Evolutionary conservation across 2,329 filamentous ascomycete species (phyloP).

Genomic region (Calonectria hongkongensis): DNA sequence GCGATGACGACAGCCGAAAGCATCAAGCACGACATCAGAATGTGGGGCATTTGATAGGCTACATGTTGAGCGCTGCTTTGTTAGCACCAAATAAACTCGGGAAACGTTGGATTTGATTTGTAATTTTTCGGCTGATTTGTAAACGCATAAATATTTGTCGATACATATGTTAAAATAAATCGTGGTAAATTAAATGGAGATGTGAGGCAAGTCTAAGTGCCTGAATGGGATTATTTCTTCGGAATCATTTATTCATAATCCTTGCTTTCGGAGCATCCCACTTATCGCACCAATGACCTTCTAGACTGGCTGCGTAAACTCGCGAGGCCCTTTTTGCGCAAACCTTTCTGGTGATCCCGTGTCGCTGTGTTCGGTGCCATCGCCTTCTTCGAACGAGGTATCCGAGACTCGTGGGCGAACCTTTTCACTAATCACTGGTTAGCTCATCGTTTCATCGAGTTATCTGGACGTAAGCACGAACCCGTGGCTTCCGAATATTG

Average conservation of each 20-base stretch:
- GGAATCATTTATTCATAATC: not conserved
- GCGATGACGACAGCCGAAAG: conserved; percentile 42
- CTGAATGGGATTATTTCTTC: not conserved
- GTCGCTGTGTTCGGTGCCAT: conserved; percentile 8
- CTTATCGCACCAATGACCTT: no score
- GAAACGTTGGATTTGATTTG: conserved; percentile 9
- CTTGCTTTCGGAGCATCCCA: not conserved
- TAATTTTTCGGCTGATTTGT: conserved; percentile 25
- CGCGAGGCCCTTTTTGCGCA: not conserved
- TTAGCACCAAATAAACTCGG: conserved; percentile 20
- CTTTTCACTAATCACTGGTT: conserved; percentile 32
- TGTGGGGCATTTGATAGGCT: conserved; percentile 34
- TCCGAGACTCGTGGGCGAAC: not conserved
- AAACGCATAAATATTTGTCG: not conserved
- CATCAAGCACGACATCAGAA: conserved; percentile 47
- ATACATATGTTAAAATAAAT: not conserved
- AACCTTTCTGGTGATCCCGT: not conserved
- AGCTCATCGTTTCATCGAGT: not conserved
- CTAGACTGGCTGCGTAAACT: not conserved
- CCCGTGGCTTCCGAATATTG: conserved; percentile 45
- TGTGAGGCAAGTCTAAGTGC: no score
- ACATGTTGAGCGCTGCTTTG: not conserved
- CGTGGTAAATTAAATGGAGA: no score
- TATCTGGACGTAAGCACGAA: conserved; percentile 12
- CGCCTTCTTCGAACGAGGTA: not conserved